Evolutionary conservation across 306 rosid genomes (phyloP).

Genomic region (Trifolium dubium): DNA sequence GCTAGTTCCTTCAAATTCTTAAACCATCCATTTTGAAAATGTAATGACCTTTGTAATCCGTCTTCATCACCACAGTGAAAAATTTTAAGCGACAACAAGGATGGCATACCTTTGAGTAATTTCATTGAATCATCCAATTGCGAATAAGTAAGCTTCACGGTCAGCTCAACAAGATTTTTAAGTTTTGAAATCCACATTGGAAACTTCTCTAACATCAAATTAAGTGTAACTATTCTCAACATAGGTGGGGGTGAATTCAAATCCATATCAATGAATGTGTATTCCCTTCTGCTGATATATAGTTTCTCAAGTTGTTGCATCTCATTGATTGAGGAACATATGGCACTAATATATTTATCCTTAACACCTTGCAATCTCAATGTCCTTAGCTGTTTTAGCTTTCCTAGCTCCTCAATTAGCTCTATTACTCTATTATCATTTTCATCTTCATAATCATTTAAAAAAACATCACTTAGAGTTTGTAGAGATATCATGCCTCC

Average conservation of each 20-base stretch:
- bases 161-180: neutral
- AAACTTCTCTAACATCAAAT: neutral
- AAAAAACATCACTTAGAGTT: too few species aligned
- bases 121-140: neutral
- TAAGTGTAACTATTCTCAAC: neutral
- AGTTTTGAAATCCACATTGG: neutral
- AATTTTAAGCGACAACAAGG: neutral
- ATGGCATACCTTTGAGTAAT: neutral
- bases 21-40: neutral
- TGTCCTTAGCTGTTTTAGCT: too few species aligned
- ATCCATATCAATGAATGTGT: neutral
- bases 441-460: neutral
- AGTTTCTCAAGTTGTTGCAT: neutral
- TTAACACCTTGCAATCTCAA: too few species aligned
- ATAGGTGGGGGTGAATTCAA: neutral
- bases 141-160: neutral
- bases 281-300: too few species aligned
- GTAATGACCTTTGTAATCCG: neutral
- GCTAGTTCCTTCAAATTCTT: neutral
- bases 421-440: too few species aligned
- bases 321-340: neutral
- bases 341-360: neutral
- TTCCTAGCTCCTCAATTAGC: too few species aligned
- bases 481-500: too few species aligned
- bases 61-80: neutral